These are phyloP conservation scores for Suillus americanus DNA, from an alignment of 768 basidiomycete species.

Conservation along the genomic window DNA sequence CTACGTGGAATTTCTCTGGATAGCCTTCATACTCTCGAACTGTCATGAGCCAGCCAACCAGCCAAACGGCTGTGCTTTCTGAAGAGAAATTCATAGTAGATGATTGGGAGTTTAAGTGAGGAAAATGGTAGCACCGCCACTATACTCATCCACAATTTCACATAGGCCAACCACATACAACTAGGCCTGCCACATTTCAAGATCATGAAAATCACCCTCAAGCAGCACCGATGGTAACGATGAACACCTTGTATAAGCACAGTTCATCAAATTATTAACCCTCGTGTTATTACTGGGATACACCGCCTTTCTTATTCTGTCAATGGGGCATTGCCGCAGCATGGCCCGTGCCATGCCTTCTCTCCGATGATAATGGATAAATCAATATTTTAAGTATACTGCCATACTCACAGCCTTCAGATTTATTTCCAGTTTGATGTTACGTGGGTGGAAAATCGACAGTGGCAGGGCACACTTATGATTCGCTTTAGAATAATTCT, in stretches of 20 bases:
- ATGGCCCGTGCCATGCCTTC: neutral
- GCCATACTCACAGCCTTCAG: neutral
- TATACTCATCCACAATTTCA: neutral
- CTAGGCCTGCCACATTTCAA: neutral
- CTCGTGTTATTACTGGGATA: neutral
- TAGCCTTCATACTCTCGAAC: neutral
- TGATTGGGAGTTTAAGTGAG: conserved; percentile 4
- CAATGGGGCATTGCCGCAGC: neutral
- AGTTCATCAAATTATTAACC: neutral
- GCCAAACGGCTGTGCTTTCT: conserved; percentile 4
- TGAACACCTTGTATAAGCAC: conserved; percentile 1
- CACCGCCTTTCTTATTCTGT: neutral
- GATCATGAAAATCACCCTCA: neutral
- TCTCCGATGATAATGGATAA: neutral
- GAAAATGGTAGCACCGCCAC: neutral
- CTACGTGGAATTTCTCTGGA: neutral
- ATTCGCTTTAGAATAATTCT: neutral
- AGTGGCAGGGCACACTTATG: neutral
- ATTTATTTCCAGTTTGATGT: neutral
- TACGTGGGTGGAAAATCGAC: neutral
- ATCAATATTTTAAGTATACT: neutral
- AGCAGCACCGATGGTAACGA: neutral
- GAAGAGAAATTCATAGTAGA: neutral
- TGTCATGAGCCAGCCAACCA: neutral
- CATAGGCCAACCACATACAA: neutral